Base-by-base conservation (phyloP, 106 monocot genomes). In the Dendrobium nobile region DNA sequence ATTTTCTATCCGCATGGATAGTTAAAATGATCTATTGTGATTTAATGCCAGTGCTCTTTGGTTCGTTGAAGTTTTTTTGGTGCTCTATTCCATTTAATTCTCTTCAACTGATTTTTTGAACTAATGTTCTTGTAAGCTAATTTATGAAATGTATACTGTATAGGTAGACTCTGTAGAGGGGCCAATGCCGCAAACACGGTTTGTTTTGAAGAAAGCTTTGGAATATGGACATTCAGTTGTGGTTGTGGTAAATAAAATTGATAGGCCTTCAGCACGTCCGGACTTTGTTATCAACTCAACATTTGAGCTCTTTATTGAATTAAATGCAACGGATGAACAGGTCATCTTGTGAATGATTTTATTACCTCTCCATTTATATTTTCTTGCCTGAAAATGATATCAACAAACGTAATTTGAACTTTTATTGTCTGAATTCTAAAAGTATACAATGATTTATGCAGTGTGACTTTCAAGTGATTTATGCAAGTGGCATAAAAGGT, bases 251-350 rank as follows among this genome's bases (percentile, higher is more conserved):
- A 99, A 99, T 76, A 99, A 95, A 82, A 99, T 95, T 83, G 99
- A 99, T 42, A 85, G 99, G 79, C 85, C 99, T 70, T 91, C 91
- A 48, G 99, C 99, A 83, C 95, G 93, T 78, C 99, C 99, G 64
- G 93, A 95, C 2, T 93, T 87, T 87, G 99, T 95, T 40, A 85
- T 99, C 65, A 99, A 99, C 87, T 95, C 99, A 43, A 99, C 99
- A 59, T 99, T 99, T 83, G 99, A 99, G 83, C 93, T 99, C n/a
- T 99, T 99, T 84, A 95, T 99, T 77, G 99, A 99, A 83, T 84
- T 98, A 85, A 98, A 98, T 92, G 98, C 98, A 22, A 95, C 92
- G 28, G 98, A 98, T 85, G 95, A 98, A 83, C 98, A 98, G 94
- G 98, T 98, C 86, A 78, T 51, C 31, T 31, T 79, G 41, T 56